Conservation (phyloP, 139 green algal genomes). For the Spirogloea muscicola region DNA sequence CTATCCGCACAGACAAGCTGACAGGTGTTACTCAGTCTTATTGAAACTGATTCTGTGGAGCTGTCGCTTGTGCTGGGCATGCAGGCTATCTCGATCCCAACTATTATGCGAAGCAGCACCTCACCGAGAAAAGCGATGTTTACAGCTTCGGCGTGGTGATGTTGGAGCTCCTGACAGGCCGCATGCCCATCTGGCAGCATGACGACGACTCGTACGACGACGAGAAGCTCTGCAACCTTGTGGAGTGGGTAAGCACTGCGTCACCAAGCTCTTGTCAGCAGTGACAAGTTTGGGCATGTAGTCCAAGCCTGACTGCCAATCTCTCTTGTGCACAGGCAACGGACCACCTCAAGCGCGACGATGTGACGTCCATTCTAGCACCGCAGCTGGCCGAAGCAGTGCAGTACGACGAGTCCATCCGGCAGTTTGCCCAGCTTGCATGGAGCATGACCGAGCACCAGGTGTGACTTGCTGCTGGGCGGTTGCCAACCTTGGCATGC, state of each 20-base stretch:
- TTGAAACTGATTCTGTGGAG: too few relatives aligned
- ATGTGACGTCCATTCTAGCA: too few relatives aligned
- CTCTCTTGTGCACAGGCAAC: too few relatives aligned
- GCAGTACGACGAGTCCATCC: slow-evolving; percentile 5
- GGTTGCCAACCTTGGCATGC: too few relatives aligned
- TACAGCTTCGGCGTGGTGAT: slow-evolving; percentile 32
- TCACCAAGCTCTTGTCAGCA: too few relatives aligned
- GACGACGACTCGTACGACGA: not conserved
- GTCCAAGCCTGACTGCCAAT: too few relatives aligned
- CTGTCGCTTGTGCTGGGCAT: not conserved
- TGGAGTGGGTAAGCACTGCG: slow-evolving; percentile 35
- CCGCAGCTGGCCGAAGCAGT: not conserved
- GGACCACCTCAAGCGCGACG: too few relatives aligned
- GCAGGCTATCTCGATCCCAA: slow-evolving; percentile 30
- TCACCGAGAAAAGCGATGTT: slow-evolving; percentile 29
- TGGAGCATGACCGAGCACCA: too few relatives aligned
- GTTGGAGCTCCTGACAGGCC: slow-evolving; percentile 19
- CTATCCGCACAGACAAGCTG: not conserved
- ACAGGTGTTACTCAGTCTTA: not conserved
- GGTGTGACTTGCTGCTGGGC: too few relatives aligned
- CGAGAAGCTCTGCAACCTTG: slow-evolving; percentile 13
- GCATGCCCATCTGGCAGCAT: slow-evolving; percentile 23
- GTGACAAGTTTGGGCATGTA: too few relatives aligned
- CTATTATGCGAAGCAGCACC: slow-evolving; percentile 14
- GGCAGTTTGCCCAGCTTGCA: not conserved